Conservation (phyloP, 2,329 filamentous ascomycete genomes). For the Rhynchosporium secalis region DNA sequence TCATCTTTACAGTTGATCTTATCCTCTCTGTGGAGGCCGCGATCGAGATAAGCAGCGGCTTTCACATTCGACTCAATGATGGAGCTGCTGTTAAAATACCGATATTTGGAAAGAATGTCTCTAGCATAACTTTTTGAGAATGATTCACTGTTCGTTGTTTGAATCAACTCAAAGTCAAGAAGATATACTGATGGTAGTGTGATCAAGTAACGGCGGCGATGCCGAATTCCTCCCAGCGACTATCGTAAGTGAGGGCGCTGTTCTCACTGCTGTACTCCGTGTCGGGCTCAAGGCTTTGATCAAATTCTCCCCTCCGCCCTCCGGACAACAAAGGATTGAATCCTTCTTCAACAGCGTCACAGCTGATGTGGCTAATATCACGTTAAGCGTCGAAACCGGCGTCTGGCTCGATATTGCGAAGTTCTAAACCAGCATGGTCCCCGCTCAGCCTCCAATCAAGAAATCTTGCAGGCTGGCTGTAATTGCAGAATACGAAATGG, state of each 20-base stretch:
- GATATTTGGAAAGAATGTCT: constrained; percentile 52
- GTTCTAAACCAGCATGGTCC: constrained; percentile 53
- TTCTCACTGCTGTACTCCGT: constrained; percentile 50
- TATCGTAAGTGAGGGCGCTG: constrained; percentile 46
- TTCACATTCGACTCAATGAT: constrained; percentile 57
- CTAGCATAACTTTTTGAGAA: constrained; percentile 51
- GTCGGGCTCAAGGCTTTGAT: constrained; percentile 50
- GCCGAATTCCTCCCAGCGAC: constrained; percentile 59
- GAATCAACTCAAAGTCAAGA: background rate
- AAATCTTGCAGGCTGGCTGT: constrained; percentile 48
- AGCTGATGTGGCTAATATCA: background rate
- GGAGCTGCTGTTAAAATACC: constrained; percentile 49
- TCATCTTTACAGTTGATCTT: constrained; percentile 52
- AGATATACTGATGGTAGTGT: background rate
- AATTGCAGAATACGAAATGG: constrained; percentile 51
- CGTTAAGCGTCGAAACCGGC: constrained; percentile 44
- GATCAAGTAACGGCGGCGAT: constrained; percentile 49
- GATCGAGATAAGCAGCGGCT: constrained; percentile 53
- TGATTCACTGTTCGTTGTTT: constrained; percentile 11
- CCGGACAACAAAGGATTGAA: constrained; percentile 18
- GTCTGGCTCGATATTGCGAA: constrained; percentile 55
- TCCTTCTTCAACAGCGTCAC: background rate
- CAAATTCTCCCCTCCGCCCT: constrained; percentile 40
- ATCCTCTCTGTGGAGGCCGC: constrained; percentile 50
- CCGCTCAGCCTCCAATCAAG: constrained; percentile 33